These are phyloP conservation scores for Amylostereum areolatum DNA, from an alignment of 1,284 basidiomycete species.

Conservation along the genomic window DNA sequence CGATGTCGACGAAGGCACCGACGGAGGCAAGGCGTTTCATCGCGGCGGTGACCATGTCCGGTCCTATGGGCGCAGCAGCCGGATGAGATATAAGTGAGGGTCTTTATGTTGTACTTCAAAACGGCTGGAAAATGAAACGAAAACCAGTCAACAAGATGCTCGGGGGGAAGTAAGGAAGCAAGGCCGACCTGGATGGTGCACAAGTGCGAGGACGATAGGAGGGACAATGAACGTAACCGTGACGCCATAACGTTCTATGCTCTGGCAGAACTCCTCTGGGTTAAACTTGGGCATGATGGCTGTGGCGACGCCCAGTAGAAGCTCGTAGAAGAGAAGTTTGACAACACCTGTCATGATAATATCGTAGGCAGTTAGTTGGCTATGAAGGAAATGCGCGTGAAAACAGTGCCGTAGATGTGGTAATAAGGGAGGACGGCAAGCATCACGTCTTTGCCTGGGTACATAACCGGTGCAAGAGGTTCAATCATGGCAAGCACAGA, in stretches of 20 bases:
- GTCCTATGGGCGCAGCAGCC: slow-evolving; percentile 83
- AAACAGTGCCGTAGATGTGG: slow-evolving; percentile 42
- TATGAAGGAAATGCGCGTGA: background rate
- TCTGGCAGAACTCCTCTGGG: slow-evolving; percentile 61
- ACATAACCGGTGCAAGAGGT: slow-evolving; percentile 16
- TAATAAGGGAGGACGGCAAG: slow-evolving; percentile 45
- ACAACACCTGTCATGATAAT: slow-evolving; percentile 34
- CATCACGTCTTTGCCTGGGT: slow-evolving; percentile 26
- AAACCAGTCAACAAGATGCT: background rate
- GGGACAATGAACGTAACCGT: slow-evolving; percentile 72
- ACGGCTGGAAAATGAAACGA: slow-evolving; percentile 38
- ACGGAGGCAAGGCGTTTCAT: slow-evolving; percentile 32
- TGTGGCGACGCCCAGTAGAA: slow-evolving; percentile 51
- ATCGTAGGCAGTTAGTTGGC: background rate
- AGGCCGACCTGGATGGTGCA: slow-evolving; percentile 52
- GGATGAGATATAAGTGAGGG: slow-evolving; percentile 56
- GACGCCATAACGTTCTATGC: slow-evolving; percentile 61
- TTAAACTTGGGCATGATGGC: slow-evolving; percentile 75
- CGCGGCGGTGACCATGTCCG: slow-evolving; percentile 48
- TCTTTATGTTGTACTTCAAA: slow-evolving; percentile 63
- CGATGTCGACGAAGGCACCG: slow-evolving; percentile 27
- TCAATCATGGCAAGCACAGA: slow-evolving; percentile 22
- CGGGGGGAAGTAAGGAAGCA: background rate
- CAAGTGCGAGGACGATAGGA: slow-evolving; percentile 73
- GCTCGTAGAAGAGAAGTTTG: slow-evolving; percentile 56